phyloP scores from a whole-genome alignment of 257 asterid species.

The Solanum medicagineum region DNA sequence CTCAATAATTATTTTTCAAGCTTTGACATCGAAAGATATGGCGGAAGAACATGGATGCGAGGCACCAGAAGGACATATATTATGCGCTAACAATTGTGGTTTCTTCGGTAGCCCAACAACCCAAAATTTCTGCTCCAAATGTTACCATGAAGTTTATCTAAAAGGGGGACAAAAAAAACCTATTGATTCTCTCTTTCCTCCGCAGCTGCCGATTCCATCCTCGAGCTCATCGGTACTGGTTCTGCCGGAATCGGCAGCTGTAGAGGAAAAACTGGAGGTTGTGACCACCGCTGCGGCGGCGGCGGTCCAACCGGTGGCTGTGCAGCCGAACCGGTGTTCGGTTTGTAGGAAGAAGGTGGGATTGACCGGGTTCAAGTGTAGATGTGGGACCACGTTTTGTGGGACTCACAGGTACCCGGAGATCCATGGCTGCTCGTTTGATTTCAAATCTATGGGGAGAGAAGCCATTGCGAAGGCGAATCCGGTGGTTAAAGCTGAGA shows the following conservation, averaged over 20 bases:
- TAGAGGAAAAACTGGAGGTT: background rate
- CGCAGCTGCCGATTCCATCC: background rate
- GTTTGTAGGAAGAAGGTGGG: slow-evolving; percentile 74
- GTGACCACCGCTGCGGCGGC: fast-evolving
- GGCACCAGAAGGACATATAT: slow-evolving; percentile 64
- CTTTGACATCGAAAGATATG: slow-evolving; percentile 14
- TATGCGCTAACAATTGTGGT: slow-evolving; percentile 79
- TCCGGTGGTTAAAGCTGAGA: slow-evolving; percentile 55
- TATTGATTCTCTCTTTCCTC: slow-evolving; percentile 12
- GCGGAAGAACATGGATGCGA: slow-evolving; percentile 84
- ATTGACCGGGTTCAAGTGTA: slow-evolving; percentile 69
- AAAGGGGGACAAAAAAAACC: slow-evolving; percentile 8
- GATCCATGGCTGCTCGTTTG: slow-evolving; percentile 62
- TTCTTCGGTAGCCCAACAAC: slow-evolving; percentile 78
- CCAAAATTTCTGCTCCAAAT: slow-evolving; percentile 67
- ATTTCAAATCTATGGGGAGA: slow-evolving; percentile 68
- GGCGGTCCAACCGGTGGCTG: slow-evolving; percentile 9
- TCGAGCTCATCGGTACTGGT: background rate
- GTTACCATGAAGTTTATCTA: slow-evolving; percentile 41
- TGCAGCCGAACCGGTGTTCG: slow-evolving; percentile 44
- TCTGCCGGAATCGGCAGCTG: background rate
- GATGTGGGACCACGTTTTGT: slow-evolving; percentile 76
- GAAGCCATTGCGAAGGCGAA: slow-evolving; percentile 86
- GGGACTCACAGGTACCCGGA: slow-evolving; percentile 90
- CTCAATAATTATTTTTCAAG: background rate